Conservation (phyloP, 2,329 filamentous ascomycete species). For the Aspergillus luchuensis region DNA sequence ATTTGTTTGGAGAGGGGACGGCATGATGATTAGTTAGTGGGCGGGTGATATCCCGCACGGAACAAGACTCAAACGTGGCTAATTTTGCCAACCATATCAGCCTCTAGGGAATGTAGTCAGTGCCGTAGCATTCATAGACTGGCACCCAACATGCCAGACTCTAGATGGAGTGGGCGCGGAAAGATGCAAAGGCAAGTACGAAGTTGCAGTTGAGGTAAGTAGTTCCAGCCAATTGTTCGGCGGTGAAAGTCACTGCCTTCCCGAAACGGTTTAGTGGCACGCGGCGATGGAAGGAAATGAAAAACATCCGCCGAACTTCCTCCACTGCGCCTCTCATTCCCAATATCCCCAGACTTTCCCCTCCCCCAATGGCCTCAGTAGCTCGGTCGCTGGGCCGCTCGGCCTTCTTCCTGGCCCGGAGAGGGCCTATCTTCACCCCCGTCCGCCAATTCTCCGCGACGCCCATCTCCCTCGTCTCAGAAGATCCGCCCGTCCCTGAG, state of each 20-base stretch:
- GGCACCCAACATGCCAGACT: not conserved
- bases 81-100: too few species aligned
- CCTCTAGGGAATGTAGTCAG: too few species aligned
- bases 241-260: constrained; percentile 5
- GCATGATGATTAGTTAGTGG: constrained; percentile 12
- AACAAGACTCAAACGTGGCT: too few species aligned
- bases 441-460: constrained; percentile 40
- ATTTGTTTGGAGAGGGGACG: constrained; percentile 8
- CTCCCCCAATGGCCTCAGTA: constrained; percentile 42
- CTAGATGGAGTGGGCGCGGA: not conserved
- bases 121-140: too few species aligned
- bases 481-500: constrained; percentile 36
- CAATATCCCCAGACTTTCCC: constrained; percentile 16
- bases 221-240: not conserved
- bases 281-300: constrained; percentile 12
- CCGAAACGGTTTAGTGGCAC: constrained; percentile 27
- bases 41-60: too few species aligned
- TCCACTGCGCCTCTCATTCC: constrained; percentile 15
- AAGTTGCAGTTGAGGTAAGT: too few species aligned
- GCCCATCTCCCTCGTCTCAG: constrained; percentile 34
- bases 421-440: constrained; percentile 28
- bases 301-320: constrained; percentile 24
- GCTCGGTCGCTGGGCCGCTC: constrained; percentile 42
- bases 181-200: too few species aligned
- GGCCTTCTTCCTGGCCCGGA: constrained; percentile 35